phyloP scores from a whole-genome alignment of 1,139 yeast species.

The Candida dubliniensis region DNA sequence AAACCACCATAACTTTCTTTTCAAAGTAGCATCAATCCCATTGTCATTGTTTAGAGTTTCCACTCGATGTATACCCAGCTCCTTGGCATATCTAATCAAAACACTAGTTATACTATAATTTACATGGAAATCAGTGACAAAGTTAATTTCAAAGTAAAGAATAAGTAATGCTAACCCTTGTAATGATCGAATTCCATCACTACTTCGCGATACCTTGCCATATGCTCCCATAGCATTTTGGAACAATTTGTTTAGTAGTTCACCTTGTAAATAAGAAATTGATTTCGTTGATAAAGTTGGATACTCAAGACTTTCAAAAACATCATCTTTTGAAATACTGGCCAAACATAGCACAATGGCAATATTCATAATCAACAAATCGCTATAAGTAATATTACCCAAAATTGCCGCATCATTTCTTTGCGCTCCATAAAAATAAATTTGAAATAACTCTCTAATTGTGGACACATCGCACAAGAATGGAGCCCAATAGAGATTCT shows the following conservation, averaged over 20 bases:
- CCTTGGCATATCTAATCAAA: constrained; percentile 24
- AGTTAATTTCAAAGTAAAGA: constrained; percentile 24
- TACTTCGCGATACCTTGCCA: constrained; percentile 18
- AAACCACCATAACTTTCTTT: constrained; percentile 24
- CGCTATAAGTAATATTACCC: constrained; percentile 11
- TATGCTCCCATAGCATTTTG: constrained; percentile 22
- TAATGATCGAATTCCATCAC: constrained; percentile 23
- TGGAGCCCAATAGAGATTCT: constrained; percentile 8
- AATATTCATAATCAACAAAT: constrained; percentile 19
- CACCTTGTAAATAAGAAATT: constrained; percentile 3
- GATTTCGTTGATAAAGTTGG: constrained; percentile 10
- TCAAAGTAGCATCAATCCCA: constrained; percentile 13
- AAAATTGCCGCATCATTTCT: constrained; percentile 10
- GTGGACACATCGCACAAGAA: constrained; percentile 9
- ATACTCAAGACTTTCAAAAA: constrained; percentile 6
- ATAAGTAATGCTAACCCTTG: constrained; percentile 26
- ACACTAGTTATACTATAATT: constrained; percentile 21
- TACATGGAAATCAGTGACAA: constrained; percentile 24
- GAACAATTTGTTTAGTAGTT: constrained; percentile 15
- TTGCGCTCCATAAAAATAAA: constrained; percentile 10
- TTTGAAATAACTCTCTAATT: constrained; percentile 13
- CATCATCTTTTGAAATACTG: constrained; percentile 5
- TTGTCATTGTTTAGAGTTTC: constrained; percentile 14
- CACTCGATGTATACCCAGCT: constrained; percentile 21
- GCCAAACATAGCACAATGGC: constrained; percentile 17